A percentile compares a stretch with the other conserved stretches of the same genome.
phyloP scores from a whole-genome alignment of 148 eudicot genomes.

The Hydrangea macrophylla region DNA sequence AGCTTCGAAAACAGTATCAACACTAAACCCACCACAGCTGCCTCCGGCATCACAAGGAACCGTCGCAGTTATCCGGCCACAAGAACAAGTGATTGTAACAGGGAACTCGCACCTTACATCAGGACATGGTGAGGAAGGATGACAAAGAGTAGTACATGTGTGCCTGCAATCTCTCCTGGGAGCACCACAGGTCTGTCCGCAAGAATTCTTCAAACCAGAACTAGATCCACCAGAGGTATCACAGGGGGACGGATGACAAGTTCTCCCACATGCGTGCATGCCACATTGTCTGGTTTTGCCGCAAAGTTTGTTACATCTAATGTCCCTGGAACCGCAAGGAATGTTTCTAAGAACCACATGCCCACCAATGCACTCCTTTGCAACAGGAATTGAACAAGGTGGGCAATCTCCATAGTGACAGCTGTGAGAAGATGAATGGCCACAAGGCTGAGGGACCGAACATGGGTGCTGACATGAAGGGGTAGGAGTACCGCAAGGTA shows the following conservation, averaged over 20 bases:
- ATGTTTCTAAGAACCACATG: conserved; percentile 85
- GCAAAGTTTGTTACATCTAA: conserved; percentile 78
- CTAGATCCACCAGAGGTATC: conserved; percentile 48
- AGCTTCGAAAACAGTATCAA: conserved; percentile 62
- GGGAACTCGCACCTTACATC: conserved; percentile 75
- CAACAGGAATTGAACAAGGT: conserved; percentile 80
- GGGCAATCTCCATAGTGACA: conserved; percentile 97
- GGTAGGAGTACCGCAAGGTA: conserved; percentile 87
- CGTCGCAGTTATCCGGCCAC: conserved; percentile 66
- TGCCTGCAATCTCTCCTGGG: conserved; percentile 95
- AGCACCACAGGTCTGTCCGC: conserved; percentile 91
- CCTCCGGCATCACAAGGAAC: conserved; percentile 96
- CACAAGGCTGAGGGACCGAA: conserved; percentile 87
- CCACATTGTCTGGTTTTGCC: conserved; percentile 91
- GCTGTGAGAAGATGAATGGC: conserved; percentile 86
- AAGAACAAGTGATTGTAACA: conserved; percentile 76
- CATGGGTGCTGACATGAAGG: conserved; percentile 86
- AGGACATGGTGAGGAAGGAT: conserved; percentile 72
- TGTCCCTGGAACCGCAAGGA: conserved; percentile 96
- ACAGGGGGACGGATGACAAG: conserved; percentile 79
- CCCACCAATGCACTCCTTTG: conserved; percentile 95
- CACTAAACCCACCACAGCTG: conserved; percentile 37
- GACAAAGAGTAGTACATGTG: conserved; percentile 76
- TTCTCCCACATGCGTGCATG: conserved; percentile 82
- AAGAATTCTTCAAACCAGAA: conserved; percentile 46